Conservation (phyloP, 108 stramenopile species). For the Conticribra guillardii region DNA sequence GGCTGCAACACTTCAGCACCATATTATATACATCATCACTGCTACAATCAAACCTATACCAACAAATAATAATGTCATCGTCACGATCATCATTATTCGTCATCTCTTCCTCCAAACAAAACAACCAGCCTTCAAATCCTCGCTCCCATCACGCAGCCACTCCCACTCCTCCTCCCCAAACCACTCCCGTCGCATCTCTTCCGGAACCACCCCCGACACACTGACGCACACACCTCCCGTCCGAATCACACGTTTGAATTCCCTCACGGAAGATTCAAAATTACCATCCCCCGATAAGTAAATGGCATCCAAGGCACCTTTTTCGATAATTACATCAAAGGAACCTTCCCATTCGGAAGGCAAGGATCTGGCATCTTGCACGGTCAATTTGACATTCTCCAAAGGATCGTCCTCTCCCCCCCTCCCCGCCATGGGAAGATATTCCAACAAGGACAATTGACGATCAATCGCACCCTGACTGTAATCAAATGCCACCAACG, state of each 20-base stretch:
- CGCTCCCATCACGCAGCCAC: constrained; percentile 76
- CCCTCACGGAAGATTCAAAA: constrained; percentile 59
- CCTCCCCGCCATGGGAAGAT: constrained; percentile 37
- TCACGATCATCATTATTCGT: no score
- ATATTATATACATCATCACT: no score
- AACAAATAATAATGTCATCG: no score
- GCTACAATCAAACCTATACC: no score
- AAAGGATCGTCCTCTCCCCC: not conserved
- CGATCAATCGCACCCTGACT: constrained; percentile 75
- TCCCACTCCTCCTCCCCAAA: constrained; percentile 56
- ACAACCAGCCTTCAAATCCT: constrained; percentile 80
- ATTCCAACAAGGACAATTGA: constrained; percentile 60
- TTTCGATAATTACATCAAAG: constrained; percentile 81
- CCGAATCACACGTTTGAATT: constrained; percentile 59
- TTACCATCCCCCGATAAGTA: constrained; percentile 79
- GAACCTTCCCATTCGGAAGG: constrained; percentile 51
- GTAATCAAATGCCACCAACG: constrained; percentile 76
- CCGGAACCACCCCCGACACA: constrained; percentile 76
- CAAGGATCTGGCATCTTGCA: constrained; percentile 67
- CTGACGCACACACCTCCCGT: constrained; percentile 63
- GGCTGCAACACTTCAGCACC: no score
- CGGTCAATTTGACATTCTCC: constrained; percentile 42
- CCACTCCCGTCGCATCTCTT: constrained; percentile 52
- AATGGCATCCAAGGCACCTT: constrained; percentile 81
- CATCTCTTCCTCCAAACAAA: constrained; percentile 59